These are phyloP conservation scores for Penicillium canescens DNA, from an alignment of 495 filamentous ascomycete species.

Conservation along the genomic window DNA sequence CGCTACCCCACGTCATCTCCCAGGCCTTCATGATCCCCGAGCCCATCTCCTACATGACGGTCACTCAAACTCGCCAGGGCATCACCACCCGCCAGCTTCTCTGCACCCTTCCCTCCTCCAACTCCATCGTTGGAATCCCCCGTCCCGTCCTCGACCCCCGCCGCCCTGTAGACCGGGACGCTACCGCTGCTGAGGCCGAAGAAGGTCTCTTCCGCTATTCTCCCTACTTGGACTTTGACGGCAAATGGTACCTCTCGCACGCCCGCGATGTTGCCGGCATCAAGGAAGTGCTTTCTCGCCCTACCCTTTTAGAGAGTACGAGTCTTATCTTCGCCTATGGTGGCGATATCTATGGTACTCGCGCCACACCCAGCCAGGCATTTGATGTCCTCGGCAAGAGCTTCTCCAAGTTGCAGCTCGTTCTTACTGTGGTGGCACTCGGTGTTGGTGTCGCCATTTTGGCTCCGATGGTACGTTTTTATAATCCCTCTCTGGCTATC, in stretches of 20 bases:
- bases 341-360: slow-evolving; percentile 79
- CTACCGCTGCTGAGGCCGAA: slow-evolving; percentile 72
- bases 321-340: slow-evolving; percentile 90
- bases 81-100: slow-evolving; percentile 85
- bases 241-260: slow-evolving; percentile 80
- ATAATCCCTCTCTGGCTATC: neutral
- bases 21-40: slow-evolving; percentile 78
- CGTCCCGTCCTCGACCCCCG: slow-evolving; percentile 78
- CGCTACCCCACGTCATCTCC: slow-evolving; percentile 69
- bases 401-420: slow-evolving; percentile 84
- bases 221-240: slow-evolving; percentile 80
- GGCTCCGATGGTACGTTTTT: slow-evolving; percentile 75
- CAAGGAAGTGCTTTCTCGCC: slow-evolving; percentile 66
- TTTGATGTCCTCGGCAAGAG: slow-evolving; percentile 93
- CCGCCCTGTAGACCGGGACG: slow-evolving; percentile 83
- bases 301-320: slow-evolving; percentile 88
- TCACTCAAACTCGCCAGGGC: slow-evolving; percentile 88
- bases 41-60: slow-evolving; percentile 73
- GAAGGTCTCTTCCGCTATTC: slow-evolving; percentile 80
- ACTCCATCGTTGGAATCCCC: slow-evolving; percentile 77
- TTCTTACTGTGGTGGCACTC: slow-evolving; percentile 79
- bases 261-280: slow-evolving; percentile 78
- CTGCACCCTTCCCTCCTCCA: slow-evolving; percentile 67
- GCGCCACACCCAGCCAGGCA: slow-evolving; percentile 77
- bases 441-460: slow-evolving; percentile 70